phyloP scores from a whole-genome alignment of 2,329 filamentous ascomycete genomes.

The Colletotrichum musicola region DNA sequence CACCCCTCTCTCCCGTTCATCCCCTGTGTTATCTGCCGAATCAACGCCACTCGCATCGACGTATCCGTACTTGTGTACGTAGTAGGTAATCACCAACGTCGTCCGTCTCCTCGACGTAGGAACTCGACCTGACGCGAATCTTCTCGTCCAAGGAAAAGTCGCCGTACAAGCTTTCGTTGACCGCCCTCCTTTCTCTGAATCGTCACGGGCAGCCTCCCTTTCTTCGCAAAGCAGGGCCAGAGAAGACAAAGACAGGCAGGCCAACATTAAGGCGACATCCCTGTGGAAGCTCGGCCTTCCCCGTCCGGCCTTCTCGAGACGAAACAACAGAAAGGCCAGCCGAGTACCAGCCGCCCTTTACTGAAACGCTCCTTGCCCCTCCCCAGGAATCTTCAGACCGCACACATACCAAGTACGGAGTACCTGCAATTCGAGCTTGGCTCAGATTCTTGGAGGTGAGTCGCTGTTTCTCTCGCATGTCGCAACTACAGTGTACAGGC shows the following conservation, averaged over 20 bases:
- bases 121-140: too few species aligned
- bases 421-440: constrained; percentile 9
- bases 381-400: constrained; percentile 3
- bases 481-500: constrained; percentile 11
- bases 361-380: constrained; percentile 24
- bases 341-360: constrained; percentile 23
- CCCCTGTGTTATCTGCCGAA: constrained; percentile 21
- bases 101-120: neutral
- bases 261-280: neutral
- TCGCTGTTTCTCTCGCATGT: constrained; percentile 31
- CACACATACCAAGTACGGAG: too few species aligned
- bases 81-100: constrained; percentile 2
- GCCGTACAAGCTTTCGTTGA: constrained; percentile 27
- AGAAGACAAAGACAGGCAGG: neutral
- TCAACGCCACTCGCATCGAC: constrained; percentile 18
- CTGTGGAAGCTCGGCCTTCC: constrained; percentile 11
- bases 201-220: constrained; percentile 13
- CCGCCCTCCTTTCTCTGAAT: neutral
- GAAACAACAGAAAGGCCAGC: constrained; percentile 32
- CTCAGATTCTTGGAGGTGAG: constrained; percentile 16
- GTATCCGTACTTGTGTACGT: neutral
- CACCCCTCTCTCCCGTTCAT: constrained; percentile 25
- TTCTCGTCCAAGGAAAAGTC: neutral
- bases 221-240: neutral
- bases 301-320: constrained; percentile 4